A percentile compares a stretch with the other conserved stretches of the same genome.
These are phyloP conservation scores for Micractinium sp. DNA, from an alignment of 139 green algal species.

Conservation along the genomic window DNA sequence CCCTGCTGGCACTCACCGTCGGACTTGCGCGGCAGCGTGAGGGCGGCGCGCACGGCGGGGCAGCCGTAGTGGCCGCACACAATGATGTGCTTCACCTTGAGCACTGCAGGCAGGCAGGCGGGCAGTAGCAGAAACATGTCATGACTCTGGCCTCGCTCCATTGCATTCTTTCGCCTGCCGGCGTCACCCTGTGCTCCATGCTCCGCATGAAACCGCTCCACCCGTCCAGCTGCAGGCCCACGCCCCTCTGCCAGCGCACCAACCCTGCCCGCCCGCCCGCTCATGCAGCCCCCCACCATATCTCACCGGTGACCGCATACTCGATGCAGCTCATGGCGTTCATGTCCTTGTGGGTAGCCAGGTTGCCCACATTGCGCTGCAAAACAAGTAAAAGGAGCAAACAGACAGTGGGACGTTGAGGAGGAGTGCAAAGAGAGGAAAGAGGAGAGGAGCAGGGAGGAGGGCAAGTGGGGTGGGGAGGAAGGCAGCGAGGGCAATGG, in stretches of 20 bases:
- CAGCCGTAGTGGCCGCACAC: conserved; percentile 85
- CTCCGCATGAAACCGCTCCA: no score
- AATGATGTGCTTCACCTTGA: conserved; percentile 82
- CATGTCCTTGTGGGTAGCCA: conserved; percentile 74
- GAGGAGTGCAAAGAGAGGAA: not conserved
- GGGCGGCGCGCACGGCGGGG: conserved; percentile 64
- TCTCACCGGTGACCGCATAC: conserved; percentile 65
- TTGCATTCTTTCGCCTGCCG: not conserved
- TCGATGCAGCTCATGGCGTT: conserved; percentile 81
- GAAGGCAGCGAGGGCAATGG: not conserved
- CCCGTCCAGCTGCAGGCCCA: no score
- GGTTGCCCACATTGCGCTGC: conserved; percentile 56
- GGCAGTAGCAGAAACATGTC: no score
- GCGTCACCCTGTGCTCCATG: not conserved
- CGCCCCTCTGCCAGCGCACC: no score
- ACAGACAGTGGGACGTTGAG: not conserved
- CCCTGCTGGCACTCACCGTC: not conserved
- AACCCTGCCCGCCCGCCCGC: no score
- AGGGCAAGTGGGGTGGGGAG: no score
- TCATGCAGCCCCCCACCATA: no score
- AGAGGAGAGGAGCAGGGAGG: no score
- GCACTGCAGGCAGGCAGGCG: not conserved
- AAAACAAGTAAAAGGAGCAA: not conserved
- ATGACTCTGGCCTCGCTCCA: not conserved
- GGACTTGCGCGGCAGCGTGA: conserved; percentile 53